A percentile compares a stretch with the other conserved stretches of the same genome.
Evolutionary conservation across 306 rosid genomes (phyloP).

Genomic region (barrel medic (Medicago truncatula)): MtrunA17r5.0-ANR NC_053045.1:10548501-10549000

Average conservation of each 20-base stretch:
- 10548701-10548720: background rate
- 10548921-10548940: too few species aligned
- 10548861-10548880: too few species aligned
- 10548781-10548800: too few species aligned
- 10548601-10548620: conserved; percentile 15
- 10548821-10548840: too few species aligned
- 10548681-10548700: background rate
- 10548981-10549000: too few species aligned
- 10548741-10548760: background rate
- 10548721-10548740: conserved; percentile 2
- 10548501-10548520: conserved; percentile 21
- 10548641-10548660: conserved; percentile 35
- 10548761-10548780: too few species aligned
- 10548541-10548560: conserved; percentile 41
- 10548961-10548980: too few species aligned
- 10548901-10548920: too few species aligned
- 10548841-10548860: too few species aligned
- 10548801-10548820: too few species aligned
- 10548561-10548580: conserved; percentile 49
- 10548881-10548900: too few species aligned
- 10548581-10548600: conserved; percentile 38
- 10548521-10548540: conserved; percentile 25
- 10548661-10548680: conserved; percentile 34
- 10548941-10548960: too few species aligned
- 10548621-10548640: conserved; percentile 31